Conservation (phyloP, 192 early-diverging fungal species). For the Podila epigama region DNA sequence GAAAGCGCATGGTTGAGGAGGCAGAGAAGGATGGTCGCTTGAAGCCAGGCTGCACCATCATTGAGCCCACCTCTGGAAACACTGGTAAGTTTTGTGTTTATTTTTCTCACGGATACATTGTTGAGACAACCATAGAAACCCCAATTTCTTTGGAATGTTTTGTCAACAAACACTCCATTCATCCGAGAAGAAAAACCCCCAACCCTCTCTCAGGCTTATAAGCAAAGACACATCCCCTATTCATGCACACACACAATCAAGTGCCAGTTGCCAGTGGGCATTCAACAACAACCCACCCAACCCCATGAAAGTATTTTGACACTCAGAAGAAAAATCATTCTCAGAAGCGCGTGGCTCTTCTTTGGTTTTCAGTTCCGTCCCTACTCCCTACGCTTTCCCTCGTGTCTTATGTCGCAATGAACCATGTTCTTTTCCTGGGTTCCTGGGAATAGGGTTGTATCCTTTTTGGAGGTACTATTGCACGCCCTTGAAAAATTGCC, state of each 20-base stretch:
- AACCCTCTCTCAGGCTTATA: too few relatives aligned
- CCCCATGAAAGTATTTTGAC: constrained; percentile 6
- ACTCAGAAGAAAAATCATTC: background rate
- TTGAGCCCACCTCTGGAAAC: constrained; percentile 99
- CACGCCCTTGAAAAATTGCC: background rate
- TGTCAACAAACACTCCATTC: background rate
- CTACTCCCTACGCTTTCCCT: too few relatives aligned
- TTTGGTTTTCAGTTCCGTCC: too few relatives aligned
- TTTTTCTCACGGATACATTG: background rate
- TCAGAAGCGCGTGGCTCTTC: too few relatives aligned
- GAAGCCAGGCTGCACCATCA: constrained; percentile 93
- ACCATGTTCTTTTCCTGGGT: background rate
- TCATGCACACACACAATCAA: too few relatives aligned
- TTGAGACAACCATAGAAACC: background rate
- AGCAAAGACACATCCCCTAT: too few relatives aligned
- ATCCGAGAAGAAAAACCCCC: too few relatives aligned
- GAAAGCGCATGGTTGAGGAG: constrained; percentile 94
- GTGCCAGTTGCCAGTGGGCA: background rate
- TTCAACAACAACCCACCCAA: constrained; percentile 1
- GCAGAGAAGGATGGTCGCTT: constrained; percentile 92
- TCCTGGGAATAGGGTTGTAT: background rate
- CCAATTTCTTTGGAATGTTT: background rate
- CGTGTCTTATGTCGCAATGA: too few relatives aligned
- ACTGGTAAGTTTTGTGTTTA: constrained; percentile 75
- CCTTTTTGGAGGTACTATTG: too few relatives aligned